Evolutionary conservation across 177 flowering plant species (phyloP), one percentile per base, ranked within the genome.

Genomic region (Vitis hybrid): DNA sequence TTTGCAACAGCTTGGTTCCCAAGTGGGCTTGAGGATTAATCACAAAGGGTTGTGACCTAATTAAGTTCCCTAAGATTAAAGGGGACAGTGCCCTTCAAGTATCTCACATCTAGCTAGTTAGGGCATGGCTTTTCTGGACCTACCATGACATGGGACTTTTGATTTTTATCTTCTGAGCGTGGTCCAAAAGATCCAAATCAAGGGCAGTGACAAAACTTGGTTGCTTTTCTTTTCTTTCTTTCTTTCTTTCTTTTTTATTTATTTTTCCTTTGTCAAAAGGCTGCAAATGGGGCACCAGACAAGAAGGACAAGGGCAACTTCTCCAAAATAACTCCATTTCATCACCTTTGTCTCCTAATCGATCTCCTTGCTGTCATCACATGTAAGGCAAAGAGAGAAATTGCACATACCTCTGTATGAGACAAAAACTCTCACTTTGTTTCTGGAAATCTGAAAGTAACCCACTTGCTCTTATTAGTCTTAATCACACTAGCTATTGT

Each of bases 1-100:
- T 91, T 82, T 75, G 92, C 90, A 15, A 80, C 90, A 15, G 84
- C 87, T 82, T 91, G 97, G 97, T 78, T 80, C 56, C 84, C 91
- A 54, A 69, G 32, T 74, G 77, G 72, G 18, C 51, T 74, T 52
- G 76, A 73, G 58, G 81, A 77, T 58, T 71, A 60, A 41, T 41
- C 30, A 27, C 30, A 73, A 66, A 46, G 46, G 46, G 70, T 59
- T 49, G 9, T 70, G 55, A 27, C 30, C 30, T 41, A 41, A 41
- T 41, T 41, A 41, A 41, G 30, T 27, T 35, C 46, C 46, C 46
- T 5, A 41, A 41, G 46, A 41, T 41, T 8, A 41, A 41, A 41
- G 46, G 46, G 46, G 46, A 41, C 7, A 41, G 9, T 41, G 46
- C 8, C 9, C 46, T 41, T 8, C 7, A 49, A 48, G 52, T 63